Percentiles rank a stretch among this genome's conserved stretches.
These are phyloP conservation scores for Polyporus arcularius DNA, from an alignment of 768 basidiomycete species.

Conservation along the genomic window DNA sequence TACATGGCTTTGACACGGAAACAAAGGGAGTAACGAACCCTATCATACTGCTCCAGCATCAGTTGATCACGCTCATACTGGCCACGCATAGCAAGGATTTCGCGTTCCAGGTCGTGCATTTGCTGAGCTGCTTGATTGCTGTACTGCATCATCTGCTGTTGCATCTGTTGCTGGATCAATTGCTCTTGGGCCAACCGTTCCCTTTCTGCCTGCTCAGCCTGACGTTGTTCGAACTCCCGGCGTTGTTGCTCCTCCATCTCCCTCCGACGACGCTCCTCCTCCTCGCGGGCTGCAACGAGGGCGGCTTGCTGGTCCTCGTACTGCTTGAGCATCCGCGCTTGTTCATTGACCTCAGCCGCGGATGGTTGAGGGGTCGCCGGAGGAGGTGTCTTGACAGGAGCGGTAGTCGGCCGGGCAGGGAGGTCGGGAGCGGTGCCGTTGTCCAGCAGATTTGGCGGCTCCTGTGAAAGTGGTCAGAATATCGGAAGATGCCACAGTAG, in stretches of 20 bases:
- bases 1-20: not conserved
- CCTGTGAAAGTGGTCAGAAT: constrained; percentile 45
- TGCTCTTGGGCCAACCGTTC: constrained; percentile 90
- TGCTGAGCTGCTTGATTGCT: constrained; percentile 78
- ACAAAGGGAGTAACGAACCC: constrained; percentile 50
- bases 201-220: constrained; percentile 83
- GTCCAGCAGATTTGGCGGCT: constrained; percentile 93
- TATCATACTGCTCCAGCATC: constrained; percentile 95
- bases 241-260: constrained; percentile 81
- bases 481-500: not conserved
- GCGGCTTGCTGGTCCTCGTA: constrained; percentile 96
- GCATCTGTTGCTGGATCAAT: constrained; percentile 78
- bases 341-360: constrained; percentile 77
- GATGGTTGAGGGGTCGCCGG: constrained; percentile 72
- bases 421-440: constrained; percentile 82
- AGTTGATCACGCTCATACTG: constrained; percentile 99
- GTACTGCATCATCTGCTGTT: constrained; percentile 81
- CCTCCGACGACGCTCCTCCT: constrained; percentile 78
- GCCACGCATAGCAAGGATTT: constrained; percentile 90
- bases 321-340: constrained; percentile 91
- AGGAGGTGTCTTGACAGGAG: constrained; percentile 55
- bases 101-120: constrained; percentile 81
- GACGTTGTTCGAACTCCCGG: constrained; percentile 87
- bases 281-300: constrained; percentile 76
- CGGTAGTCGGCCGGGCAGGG: constrained; percentile 74